A percentile compares a stretch with the other conserved stretches of the same genome.
phyloP scores from a whole-genome alignment of 2,329 filamentous ascomycete species.

The Fusarium denticulatum region DNA sequence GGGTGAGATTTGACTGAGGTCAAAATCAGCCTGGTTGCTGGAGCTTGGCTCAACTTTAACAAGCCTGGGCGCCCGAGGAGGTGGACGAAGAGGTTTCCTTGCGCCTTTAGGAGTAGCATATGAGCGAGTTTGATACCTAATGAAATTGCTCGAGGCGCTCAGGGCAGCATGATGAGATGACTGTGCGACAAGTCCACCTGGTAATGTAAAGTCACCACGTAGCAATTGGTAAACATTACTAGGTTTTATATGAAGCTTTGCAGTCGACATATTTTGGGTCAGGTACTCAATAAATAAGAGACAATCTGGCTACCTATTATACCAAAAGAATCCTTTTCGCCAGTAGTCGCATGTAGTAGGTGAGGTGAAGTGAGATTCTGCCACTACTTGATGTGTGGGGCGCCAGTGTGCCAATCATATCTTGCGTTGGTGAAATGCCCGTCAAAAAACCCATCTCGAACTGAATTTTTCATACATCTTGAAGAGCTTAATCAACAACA shows the following conservation, averaged over 20 bases:
- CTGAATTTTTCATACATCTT: conserved; percentile 29
- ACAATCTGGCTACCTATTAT: background rate
- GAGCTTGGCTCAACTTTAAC: conserved; percentile 4
- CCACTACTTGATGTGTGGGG: conserved; percentile 8
- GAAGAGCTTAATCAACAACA: conserved; percentile 28
- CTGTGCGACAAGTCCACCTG: background rate
- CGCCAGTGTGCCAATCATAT: conserved; percentile 34
- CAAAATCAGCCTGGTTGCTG: conserved; percentile 16
- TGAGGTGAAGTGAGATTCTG: conserved; percentile 18
- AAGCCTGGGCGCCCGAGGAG: conserved; percentile 19
- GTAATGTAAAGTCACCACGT: background rate
- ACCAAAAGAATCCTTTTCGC: background rate
- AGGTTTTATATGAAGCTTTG: conserved; percentile 9
- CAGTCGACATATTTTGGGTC: background rate
- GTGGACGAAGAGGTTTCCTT: background rate
- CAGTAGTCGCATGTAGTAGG: background rate
- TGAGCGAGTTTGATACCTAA: conserved; percentile 19
- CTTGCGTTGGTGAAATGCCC: conserved; percentile 11
- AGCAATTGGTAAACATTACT: conserved; percentile 16
- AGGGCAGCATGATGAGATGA: background rate
- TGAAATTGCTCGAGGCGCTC: background rate
- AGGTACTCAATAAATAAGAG: background rate
- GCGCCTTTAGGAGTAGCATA: conserved; percentile 32
- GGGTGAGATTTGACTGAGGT: conserved; percentile 36
- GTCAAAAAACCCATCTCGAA: conserved; percentile 32